Base-by-base conservation (phyloP, 768 basidiomycete genomes). In the Mrakia blollopis region DNA sequence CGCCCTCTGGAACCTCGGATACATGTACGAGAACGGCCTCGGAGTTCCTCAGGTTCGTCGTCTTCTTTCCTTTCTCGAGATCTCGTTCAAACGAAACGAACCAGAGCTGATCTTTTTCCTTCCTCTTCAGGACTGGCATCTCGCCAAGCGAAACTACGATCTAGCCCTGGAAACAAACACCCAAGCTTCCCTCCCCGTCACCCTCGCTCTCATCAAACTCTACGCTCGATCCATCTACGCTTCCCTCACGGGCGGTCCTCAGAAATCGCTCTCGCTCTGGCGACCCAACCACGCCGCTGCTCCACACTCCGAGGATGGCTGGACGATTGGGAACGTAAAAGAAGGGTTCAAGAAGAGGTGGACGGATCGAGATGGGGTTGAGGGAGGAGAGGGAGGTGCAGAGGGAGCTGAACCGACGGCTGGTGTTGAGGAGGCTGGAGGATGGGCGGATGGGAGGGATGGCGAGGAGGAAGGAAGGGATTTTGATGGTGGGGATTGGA, bases 21-120 rank as follows among this genome's bases (percentile, higher is more conserved):
- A 93, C 92, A 98, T 98, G 97, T 98, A 98, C 83, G 96, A 98
- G 85, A 93, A 94, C 80, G 97, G 97, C 0, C 83, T 92, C 30
- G 97, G 97, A 3, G 92, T 98, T 0, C 89, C 91, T 35, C 91
- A 92, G 87, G 93, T 92, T 78, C 79, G 85, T 79, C n/a, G n/a
- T 28, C 35, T 30, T 47, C 18, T 7, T 28, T 47, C 39, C 54
- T 32, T 18, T 62, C 57, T 9, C 30, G 25, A 25, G 13, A n/a
- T 47, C 52, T 65, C 39, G 65, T 25, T 52, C 37, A 35, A 8
- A n/a, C 35, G 18, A 18, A 0, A 18, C 23, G 25, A 35, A 50
- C 47, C 0, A 14, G 47, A 50, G 7, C 52, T 32, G 44, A 61
- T 11, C 72, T 54, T 47, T 23, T 32, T 69, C 23, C 10, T 52